phyloP scores from a whole-genome alignment of 257 asterid genomes.

The Gynochthodes officinalis region DNA sequence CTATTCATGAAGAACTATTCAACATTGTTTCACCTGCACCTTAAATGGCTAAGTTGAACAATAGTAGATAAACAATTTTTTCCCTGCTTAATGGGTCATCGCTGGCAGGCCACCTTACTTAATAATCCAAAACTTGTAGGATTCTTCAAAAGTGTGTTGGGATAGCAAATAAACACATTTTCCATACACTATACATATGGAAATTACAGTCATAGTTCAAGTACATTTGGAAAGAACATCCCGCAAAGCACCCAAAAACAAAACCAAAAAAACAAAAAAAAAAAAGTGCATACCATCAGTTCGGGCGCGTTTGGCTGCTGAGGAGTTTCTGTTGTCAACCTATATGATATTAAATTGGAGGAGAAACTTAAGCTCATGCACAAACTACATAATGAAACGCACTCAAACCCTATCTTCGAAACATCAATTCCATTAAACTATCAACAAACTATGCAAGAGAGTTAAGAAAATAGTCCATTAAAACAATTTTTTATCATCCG shows the following conservation, averaged over 20 bases:
- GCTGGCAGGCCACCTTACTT: too few relatives aligned
- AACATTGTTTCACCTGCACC: neutral
- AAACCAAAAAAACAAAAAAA: too few relatives aligned
- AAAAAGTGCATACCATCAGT: conserved; percentile 56
- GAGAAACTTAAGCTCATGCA: neutral
- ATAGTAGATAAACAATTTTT: neutral
- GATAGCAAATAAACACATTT: neutral
- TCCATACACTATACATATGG: too few relatives aligned
- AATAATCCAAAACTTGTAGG: neutral
- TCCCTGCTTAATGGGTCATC: neutral
- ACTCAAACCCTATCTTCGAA: conserved; percentile 4
- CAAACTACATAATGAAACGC: neutral
- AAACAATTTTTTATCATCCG: neutral
- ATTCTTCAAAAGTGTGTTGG: too few relatives aligned
- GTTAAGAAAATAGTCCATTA: neutral
- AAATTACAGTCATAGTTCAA: too few relatives aligned
- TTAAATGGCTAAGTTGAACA: neutral
- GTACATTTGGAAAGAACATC: neutral
- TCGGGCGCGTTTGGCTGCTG: conserved; percentile 80
- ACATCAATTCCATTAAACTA: neutral
- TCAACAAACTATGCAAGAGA: neutral
- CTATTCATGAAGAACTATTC: neutral
- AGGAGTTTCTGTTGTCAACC: conserved; percentile 79
- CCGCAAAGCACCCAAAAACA: neutral
- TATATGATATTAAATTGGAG: conserved; percentile 8